phyloP scores from a whole-genome alignment of 2,329 filamentous ascomycete genomes.

The Phaeosphaeria sp. region DNA sequence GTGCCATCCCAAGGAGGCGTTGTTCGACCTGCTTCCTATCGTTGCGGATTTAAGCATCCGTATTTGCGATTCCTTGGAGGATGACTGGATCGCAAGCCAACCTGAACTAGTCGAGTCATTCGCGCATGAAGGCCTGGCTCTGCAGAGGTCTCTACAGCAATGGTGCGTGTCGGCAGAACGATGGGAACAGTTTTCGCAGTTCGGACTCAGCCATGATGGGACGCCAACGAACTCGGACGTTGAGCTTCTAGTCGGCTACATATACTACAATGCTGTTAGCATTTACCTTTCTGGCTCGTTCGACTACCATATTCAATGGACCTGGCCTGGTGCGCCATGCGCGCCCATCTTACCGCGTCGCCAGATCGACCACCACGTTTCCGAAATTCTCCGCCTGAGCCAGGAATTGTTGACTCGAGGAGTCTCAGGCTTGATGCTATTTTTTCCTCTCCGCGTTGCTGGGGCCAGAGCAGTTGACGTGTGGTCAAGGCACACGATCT shows the following conservation, averaged over 20 bases:
- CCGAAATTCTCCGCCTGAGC: slow-evolving; percentile 25
- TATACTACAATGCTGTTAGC: slow-evolving; percentile 34
- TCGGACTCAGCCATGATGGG: neutral
- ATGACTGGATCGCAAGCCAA: neutral
- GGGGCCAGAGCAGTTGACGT: slow-evolving; percentile 25
- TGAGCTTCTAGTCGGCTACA: slow-evolving; percentile 21
- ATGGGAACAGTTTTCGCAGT: slow-evolving; percentile 14
- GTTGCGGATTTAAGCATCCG: slow-evolving; percentile 30
- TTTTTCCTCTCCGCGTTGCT: slow-evolving; percentile 37
- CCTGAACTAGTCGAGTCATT: slow-evolving; percentile 7
- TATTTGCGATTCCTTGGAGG: slow-evolving; percentile 10
- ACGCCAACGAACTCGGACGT: neutral
- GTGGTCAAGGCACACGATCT: slow-evolving; percentile 11
- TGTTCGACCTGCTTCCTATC: slow-evolving; percentile 33
- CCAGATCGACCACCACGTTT: slow-evolving; percentile 23
- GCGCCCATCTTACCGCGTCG: slow-evolving; percentile 22
- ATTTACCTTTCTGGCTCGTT: slow-evolving; percentile 38
- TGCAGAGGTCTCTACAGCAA: slow-evolving; percentile 20
- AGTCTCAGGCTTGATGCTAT: slow-evolving; percentile 27
- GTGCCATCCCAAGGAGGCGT: slow-evolving; percentile 35
- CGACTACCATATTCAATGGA: slow-evolving; percentile 33
- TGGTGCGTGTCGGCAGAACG: slow-evolving; percentile 20
- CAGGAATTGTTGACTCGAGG: slow-evolving; percentile 21
- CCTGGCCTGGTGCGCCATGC: slow-evolving; percentile 14
- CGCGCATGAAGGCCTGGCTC: slow-evolving; percentile 24